phyloP scores from a whole-genome alignment of 805 yeast species.

The Candida cerambycidarum region DNA sequence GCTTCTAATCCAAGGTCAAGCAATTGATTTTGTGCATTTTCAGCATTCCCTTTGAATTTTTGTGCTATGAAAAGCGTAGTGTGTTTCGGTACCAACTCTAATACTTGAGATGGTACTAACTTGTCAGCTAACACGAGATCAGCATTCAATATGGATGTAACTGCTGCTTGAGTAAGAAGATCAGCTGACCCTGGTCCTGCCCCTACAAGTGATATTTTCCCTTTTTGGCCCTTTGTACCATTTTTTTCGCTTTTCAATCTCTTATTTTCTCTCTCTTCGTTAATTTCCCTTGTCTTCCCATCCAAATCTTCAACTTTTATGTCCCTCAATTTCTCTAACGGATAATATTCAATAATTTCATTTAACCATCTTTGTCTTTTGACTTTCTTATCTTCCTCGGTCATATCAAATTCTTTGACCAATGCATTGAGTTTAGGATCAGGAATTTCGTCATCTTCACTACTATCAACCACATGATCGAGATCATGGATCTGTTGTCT shows the following conservation, averaged over 20 bases:
- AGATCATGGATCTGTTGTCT: constrained; percentile 55
- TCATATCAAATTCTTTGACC: constrained; percentile 58
- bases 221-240: constrained; percentile 28
- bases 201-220: constrained; percentile 80
- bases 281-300: constrained; percentile 3
- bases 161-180: constrained; percentile 80
- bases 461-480: constrained; percentile 44
- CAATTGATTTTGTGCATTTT: constrained; percentile 84
- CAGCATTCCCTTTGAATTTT: constrained; percentile 97
- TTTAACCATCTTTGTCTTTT: constrained; percentile 81
- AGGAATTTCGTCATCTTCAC: constrained; percentile 61
- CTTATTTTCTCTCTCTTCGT: neutral
- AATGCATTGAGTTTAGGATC: constrained; percentile 58
- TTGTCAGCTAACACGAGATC: constrained; percentile 88
- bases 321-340: constrained; percentile 61
- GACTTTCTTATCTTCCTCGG: constrained; percentile 48
- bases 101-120: constrained; percentile 83
- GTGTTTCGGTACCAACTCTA: constrained; percentile 72
- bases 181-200: constrained; percentile 92
- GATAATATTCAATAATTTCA: constrained; percentile 89
- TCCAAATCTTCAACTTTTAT: constrained; percentile 10
- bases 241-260: neutral
- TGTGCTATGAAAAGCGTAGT: constrained; percentile 83
- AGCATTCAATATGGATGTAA: constrained; percentile 75
- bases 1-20: constrained; percentile 69